A percentile compares a stretch with the other conserved stretches of the same genome.
Conservation (phyloP, 2,329 filamentous ascomycete species). For the Talaromyces sp. region DNA sequence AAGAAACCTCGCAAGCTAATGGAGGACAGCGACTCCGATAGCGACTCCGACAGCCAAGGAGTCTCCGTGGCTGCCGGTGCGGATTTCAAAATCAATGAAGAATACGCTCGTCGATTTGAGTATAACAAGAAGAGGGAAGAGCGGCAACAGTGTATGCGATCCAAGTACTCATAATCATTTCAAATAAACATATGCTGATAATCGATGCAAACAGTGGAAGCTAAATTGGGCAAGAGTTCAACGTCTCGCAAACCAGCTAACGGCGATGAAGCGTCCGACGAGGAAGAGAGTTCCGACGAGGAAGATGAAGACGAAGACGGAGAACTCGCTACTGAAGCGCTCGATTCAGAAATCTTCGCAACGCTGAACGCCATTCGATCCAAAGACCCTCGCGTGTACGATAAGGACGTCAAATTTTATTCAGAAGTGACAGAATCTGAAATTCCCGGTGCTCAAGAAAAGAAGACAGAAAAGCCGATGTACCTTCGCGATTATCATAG, state of each 20-base stretch:
- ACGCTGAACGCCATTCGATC: constrained; percentile 82
- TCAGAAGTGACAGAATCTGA: constrained; percentile 57
- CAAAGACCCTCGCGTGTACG: constrained; percentile 90
- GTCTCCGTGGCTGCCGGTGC: constrained; percentile 34
- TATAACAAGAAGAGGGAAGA: constrained; percentile 98
- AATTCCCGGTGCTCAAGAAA: constrained; percentile 36
- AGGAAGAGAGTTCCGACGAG: constrained; percentile 64
- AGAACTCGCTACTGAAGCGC: constrained; percentile 76
- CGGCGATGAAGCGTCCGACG: constrained; percentile 48
- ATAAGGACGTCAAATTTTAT: constrained; percentile 76
- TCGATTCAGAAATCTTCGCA: constrained; percentile 83
- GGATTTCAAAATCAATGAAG: constrained; percentile 78
- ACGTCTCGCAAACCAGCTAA: constrained; percentile 6
- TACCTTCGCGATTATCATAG: constrained; percentile 87
- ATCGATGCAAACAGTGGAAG: constrained; percentile 13
- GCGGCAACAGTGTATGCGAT: constrained; percentile 51
- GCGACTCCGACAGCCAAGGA: constrained; percentile 38
- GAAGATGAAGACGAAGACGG: constrained; percentile 90
- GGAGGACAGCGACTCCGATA: constrained; percentile 40
- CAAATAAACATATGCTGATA: neutral
- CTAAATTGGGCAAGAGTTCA: constrained; percentile 31
- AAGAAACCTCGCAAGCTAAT: constrained; percentile 42
- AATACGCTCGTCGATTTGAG: constrained; percentile 85
- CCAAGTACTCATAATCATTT: neutral
- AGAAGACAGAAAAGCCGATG: constrained; percentile 74